A percentile compares a stretch with the other conserved stretches of the same genome.
Evolutionary conservation across 1,139 yeast species (phyloP).

Genomic region (Blastobotrys apis): DNA sequence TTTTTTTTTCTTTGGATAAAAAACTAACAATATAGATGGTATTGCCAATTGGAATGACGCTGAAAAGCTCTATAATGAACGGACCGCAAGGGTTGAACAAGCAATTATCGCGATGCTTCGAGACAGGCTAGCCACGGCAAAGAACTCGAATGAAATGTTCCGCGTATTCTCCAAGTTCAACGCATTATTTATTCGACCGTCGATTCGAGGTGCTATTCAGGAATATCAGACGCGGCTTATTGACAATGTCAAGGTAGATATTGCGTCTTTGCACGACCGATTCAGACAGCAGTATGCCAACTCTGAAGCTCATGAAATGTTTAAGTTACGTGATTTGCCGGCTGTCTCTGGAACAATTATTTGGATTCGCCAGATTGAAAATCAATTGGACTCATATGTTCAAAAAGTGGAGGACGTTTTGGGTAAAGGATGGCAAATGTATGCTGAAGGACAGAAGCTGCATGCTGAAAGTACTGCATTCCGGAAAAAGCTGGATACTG

Average conservation of each 20-base stretch:
- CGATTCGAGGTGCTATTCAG: slow-evolving; percentile 50
- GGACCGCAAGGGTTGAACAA: slow-evolving; percentile 45
- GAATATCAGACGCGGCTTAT: slow-evolving; percentile 52
- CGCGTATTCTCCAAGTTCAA: slow-evolving; percentile 46
- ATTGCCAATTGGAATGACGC: slow-evolving; percentile 40
- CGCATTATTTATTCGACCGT: slow-evolving; percentile 47
- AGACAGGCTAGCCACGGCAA: slow-evolving; percentile 38
- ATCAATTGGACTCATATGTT: slow-evolving; percentile 41
- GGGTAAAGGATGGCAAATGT: slow-evolving; percentile 71
- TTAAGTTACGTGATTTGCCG: slow-evolving; percentile 45
- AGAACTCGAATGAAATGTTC: slow-evolving; percentile 48
- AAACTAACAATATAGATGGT: slow-evolving; percentile 28
- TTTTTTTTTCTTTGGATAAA: neutral
- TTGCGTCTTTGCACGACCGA: slow-evolving; percentile 41
- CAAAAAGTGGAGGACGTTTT: slow-evolving; percentile 49
- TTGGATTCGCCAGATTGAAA: slow-evolving; percentile 49
- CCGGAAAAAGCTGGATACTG: slow-evolving; percentile 44
- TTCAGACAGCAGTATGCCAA: slow-evolving; percentile 36
- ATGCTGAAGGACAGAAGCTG: slow-evolving; percentile 67
- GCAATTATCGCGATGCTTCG: slow-evolving; percentile 43
- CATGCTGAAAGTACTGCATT: slow-evolving; percentile 48
- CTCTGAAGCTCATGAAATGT: slow-evolving; percentile 36
- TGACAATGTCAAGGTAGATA: slow-evolving; percentile 45
- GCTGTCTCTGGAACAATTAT: slow-evolving; percentile 44
- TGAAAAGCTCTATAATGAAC: slow-evolving; percentile 41